These are phyloP conservation scores for Mortierella sp. DNA, from an alignment of 371 early-diverging fungal genomes.

Conservation along the genomic window DNA sequence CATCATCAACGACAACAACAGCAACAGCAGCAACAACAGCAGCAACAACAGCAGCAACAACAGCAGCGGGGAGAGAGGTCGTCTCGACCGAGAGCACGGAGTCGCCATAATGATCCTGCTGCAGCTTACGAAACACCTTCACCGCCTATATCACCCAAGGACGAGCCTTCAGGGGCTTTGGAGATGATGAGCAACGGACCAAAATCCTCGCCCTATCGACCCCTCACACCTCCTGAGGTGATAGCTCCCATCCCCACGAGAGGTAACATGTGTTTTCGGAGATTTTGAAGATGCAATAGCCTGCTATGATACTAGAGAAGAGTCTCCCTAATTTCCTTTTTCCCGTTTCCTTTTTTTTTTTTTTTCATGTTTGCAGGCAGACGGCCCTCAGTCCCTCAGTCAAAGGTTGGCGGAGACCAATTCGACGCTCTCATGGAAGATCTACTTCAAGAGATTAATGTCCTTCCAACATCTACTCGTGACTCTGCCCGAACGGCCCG, in stretches of 20 bases:
- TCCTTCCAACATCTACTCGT: constrained; percentile 29
- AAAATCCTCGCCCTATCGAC: constrained; percentile 17
- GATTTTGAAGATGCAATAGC: too few relatives aligned
- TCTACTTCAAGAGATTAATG: constrained; percentile 65
- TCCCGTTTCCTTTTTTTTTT: not conserved
- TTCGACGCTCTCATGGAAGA: constrained; percentile 68
- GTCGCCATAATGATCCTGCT: constrained; percentile 12
- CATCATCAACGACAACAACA: not conserved
- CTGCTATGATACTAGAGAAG: too few relatives aligned
- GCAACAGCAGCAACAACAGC: not conserved
- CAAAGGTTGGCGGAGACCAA: constrained; percentile 35
- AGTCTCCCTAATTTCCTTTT: too few relatives aligned
- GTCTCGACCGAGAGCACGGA: constrained; percentile 7
- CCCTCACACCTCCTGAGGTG: constrained; percentile 34
- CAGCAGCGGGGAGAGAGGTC: not conserved
- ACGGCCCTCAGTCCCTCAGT: constrained; percentile 11
- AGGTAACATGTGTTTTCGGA: constrained; percentile 18
- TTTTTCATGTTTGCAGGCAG: constrained; percentile 1
- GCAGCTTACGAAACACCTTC: constrained; percentile 28
- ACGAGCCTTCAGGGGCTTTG: not conserved
- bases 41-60: not conserved
- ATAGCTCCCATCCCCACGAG: constrained; percentile 31
- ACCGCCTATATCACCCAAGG: constrained; percentile 34
- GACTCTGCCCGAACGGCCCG: constrained; percentile 24
- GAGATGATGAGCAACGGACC: not conserved